These are phyloP conservation scores for Afroboletus lepidellus DNA, from an alignment of 1,284 basidiomycete genomes.

Conservation along the genomic window DNA sequence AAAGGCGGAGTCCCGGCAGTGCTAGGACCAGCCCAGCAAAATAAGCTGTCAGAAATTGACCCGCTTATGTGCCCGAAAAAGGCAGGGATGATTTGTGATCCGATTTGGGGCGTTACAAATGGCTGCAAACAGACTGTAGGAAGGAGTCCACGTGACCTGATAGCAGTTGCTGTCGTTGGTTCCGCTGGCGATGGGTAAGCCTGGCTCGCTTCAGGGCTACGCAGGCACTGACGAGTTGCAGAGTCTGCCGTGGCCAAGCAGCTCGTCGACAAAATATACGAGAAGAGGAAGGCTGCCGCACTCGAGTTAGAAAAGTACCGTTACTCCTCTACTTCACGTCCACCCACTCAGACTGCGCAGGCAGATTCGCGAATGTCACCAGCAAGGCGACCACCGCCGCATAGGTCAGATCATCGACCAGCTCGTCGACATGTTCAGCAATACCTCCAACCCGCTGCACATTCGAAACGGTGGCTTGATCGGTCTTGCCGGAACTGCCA, in stretches of 20 bases:
- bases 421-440: constrained; percentile 89
- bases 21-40: not conserved
- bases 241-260: constrained; percentile 70
- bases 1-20: not conserved
- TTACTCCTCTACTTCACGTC: constrained; percentile 4
- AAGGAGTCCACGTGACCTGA: constrained; percentile 8
- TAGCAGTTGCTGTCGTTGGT: not conserved
- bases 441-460: constrained; percentile 78
- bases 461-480: constrained; percentile 95
- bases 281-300: constrained; percentile 94
- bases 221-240: constrained; percentile 28
- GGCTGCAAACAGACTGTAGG: not conserved
- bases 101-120: not conserved
- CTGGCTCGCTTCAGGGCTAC: not conserved
- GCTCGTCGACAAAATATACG: constrained; percentile 86
- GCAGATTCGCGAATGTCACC: constrained; percentile 85
- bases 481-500: constrained; percentile 93
- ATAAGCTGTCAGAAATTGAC: not conserved
- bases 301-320: constrained; percentile 91
- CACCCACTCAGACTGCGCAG: constrained; percentile 37
- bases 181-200: constrained; percentile 19
- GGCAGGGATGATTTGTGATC: not conserved
- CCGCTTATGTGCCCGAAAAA: not conserved
- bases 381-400: constrained; percentile 75
- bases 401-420: constrained; percentile 93